A percentile compares a stretch with the other conserved stretches of the same genome.
Evolutionary conservation across 2,329 filamentous ascomycete genomes (phyloP).

Genomic region (Fusarium brevicatenulatum): DNA sequence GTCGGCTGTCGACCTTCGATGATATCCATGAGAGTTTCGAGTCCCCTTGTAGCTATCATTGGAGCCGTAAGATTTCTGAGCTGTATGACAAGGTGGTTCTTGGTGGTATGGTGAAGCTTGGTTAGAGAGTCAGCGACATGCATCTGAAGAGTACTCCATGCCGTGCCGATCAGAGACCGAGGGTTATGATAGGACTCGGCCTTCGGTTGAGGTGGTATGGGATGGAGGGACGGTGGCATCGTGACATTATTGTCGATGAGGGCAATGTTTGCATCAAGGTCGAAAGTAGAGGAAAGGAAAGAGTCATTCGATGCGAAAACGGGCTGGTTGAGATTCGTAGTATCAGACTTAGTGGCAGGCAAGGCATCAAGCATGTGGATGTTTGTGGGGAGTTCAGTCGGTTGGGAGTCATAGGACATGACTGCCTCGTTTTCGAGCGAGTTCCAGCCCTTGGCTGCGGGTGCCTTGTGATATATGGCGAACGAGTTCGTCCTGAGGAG

Average conservation of each 20-base stretch:
- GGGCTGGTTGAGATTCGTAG: slow-evolving; percentile 49
- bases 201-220: slow-evolving; percentile 23
- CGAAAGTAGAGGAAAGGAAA: slow-evolving; percentile 48
- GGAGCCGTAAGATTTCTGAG: slow-evolving; percentile 53
- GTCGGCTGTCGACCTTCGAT: slow-evolving; percentile 51
- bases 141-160: slow-evolving; percentile 58
- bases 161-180: slow-evolving; percentile 53
- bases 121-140: slow-evolving; percentile 57
- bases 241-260: slow-evolving; percentile 47
- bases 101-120: slow-evolving; percentile 53
- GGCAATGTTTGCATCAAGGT: slow-evolving; percentile 52
- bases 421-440: slow-evolving; percentile 46
- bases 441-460: slow-evolving; percentile 37
- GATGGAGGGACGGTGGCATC: slow-evolving; percentile 23
- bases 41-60: slow-evolving; percentile 54
- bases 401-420: slow-evolving; percentile 44
- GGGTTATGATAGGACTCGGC: slow-evolving; percentile 45
- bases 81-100: slow-evolving; percentile 56
- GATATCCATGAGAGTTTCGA: slow-evolving; percentile 54
- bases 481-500: slow-evolving; percentile 42
- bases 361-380: slow-evolving; percentile 49
- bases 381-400: slow-evolving; percentile 58
- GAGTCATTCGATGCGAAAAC: slow-evolving; percentile 51
- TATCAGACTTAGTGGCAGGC: slow-evolving; percentile 43
- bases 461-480: slow-evolving; percentile 35